Evolutionary conservation across 768 basidiomycete species (phyloP).

Genomic region (Multifurca ochricompacta): DNA sequence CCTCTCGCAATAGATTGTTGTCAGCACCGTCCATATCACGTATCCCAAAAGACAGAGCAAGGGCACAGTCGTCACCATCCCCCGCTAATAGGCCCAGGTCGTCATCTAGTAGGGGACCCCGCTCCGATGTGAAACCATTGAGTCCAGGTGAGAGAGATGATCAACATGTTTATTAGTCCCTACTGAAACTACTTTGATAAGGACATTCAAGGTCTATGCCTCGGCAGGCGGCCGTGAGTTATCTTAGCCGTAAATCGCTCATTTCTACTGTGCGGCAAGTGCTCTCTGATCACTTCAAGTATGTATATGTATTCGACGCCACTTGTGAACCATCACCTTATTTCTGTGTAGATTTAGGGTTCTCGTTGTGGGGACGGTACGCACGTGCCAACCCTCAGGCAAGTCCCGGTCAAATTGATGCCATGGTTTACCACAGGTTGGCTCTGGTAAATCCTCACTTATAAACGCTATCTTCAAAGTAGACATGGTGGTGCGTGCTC

Average conservation of each 20-base stretch:
- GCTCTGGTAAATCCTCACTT: conserved; percentile 7
- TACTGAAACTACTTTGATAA: no score
- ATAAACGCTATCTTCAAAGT: conserved; percentile 3
- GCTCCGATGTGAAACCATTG: no score
- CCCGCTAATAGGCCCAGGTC: no score
- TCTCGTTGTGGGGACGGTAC: conserved; percentile 2
- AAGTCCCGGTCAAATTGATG: neutral
- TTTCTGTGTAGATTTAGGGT: neutral
- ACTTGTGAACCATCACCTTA: neutral
- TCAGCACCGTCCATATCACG: no score
- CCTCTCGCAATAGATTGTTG: no score
- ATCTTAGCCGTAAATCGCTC: neutral
- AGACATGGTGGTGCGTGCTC: neutral
- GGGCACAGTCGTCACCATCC: no score
- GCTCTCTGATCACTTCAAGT: neutral
- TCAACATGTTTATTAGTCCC: no score
- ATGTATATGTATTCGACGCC: neutral
- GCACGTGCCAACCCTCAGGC: neutral
- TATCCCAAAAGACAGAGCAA: no score
- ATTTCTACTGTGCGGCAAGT: neutral
- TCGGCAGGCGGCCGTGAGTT: neutral
- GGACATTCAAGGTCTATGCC: no score
- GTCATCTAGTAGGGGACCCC: no score
- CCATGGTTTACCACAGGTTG: neutral
- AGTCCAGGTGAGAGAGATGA: no score